Evolutionary conservation across 495 filamentous ascomycete genomes (phyloP).

Genomic region (Pseudoneurospora amorphoporcata): DNA sequence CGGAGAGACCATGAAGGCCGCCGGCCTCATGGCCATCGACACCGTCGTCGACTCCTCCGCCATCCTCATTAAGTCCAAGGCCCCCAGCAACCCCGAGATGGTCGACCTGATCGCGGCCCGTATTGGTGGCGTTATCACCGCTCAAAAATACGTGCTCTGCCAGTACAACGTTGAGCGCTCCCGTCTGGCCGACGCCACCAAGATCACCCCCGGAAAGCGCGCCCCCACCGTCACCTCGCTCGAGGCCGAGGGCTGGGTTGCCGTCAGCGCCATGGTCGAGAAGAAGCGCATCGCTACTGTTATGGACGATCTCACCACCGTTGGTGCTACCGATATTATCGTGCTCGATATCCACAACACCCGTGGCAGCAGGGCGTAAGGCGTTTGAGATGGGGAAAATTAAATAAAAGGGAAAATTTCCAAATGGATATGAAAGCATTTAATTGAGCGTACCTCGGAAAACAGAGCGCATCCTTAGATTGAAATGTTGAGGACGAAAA

Average conservation of each 20-base stretch:
- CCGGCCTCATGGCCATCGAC: conserved; percentile 91
- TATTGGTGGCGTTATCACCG: conserved; percentile 90
- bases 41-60: conserved; percentile 82
- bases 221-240: conserved; percentile 83
- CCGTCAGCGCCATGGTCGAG: conserved; percentile 87
- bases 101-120: conserved; percentile 72
- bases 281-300: conserved; percentile 77
- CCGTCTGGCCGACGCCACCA: conserved; percentile 53
- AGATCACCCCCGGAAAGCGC: conserved; percentile 87
- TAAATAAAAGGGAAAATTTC: neutral
- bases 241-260: conserved; percentile 86
- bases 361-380: conserved; percentile 25
- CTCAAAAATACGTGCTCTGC: conserved; percentile 87
- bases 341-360: conserved; percentile 85
- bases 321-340: conserved; percentile 81
- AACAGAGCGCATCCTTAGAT: neutral
- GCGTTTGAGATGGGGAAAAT: too few species aligned
- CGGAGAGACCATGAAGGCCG: conserved; percentile 95
- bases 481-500: neutral
- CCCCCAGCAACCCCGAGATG: conserved; percentile 65
- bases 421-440: neutral
- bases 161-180: conserved; percentile 82
- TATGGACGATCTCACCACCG: conserved; percentile 77
- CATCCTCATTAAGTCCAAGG: conserved; percentile 82
- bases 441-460: neutral